Conservation (phyloP, 1,284 basidiomycete genomes). For the Vanrija sp. region DNA sequence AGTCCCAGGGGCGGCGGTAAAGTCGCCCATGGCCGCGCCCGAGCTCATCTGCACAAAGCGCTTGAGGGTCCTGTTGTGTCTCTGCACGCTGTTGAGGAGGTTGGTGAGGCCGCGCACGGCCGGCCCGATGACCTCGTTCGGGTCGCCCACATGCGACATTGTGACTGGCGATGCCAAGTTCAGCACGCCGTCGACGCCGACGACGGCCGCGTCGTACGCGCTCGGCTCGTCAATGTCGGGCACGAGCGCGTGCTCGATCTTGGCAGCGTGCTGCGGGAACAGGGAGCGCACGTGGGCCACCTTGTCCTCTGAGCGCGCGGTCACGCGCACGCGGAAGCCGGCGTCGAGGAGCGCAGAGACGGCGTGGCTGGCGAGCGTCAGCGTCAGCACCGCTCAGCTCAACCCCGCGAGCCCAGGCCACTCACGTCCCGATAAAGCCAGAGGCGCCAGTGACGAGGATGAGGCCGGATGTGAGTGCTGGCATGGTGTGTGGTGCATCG, state of each 20-base stretch:
- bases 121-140: background rate
- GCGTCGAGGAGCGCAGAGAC: background rate
- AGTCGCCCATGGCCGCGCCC: background rate
- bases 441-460: constrained; percentile 46
- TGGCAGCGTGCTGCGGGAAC: constrained; percentile 43
- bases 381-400: too few relatives aligned
- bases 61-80: background rate
- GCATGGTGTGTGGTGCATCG: constrained; percentile 36
- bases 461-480: constrained; percentile 47
- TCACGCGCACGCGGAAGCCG: background rate
- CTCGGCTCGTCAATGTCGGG: constrained; percentile 48
- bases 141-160: background rate
- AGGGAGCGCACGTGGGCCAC: constrained; percentile 31
- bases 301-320: background rate
- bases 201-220: constrained; percentile 64
- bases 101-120: constrained; percentile 2
- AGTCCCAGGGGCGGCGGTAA: constrained; percentile 1
- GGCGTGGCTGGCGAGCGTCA: too few relatives aligned
- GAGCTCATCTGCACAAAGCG: constrained; percentile 12
- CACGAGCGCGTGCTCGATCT: background rate
- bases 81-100: constrained; percentile 1
- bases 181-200: constrained; percentile 59
- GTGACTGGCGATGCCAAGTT: constrained; percentile 23
- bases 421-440: constrained; percentile 40
- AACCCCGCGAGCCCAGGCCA: too few relatives aligned